A percentile compares a stretch with the other conserved stretches of the same genome.
These are phyloP conservation scores for Dictyostelium purpureum DNA, from an alignment of 78 protist species.

Conservation along the genomic window DNA sequence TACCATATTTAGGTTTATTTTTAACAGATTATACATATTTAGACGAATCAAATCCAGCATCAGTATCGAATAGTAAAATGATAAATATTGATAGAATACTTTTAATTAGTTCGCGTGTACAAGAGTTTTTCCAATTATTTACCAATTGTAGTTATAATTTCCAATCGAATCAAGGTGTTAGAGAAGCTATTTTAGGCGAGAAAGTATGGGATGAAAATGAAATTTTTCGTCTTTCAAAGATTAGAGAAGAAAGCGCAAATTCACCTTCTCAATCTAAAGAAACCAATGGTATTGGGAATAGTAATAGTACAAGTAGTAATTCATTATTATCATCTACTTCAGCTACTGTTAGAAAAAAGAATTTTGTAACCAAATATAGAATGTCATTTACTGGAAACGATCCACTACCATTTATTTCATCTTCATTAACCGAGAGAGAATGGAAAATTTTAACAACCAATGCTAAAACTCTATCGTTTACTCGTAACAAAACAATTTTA, in stretches of 20 bases:
- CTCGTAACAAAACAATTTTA: constrained; percentile 5
- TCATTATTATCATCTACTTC: not conserved
- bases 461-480: not conserved
- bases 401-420: constrained; percentile 47
- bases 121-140: constrained; percentile 71
- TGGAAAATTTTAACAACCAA: constrained; percentile 72
- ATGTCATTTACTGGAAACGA: constrained; percentile 79
- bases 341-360: constrained; percentile 34
- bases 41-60: constrained; percentile 63
- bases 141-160: constrained; percentile 45
- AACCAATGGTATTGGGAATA: not conserved
- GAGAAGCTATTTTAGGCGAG: constrained; percentile 56
- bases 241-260: constrained; percentile 36
- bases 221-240: constrained; percentile 48
- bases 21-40: constrained; percentile 64
- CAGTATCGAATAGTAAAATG: not conserved
- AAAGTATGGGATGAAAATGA: constrained; percentile 80
- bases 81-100: constrained; percentile 65
- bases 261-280: constrained; percentile 18
- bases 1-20: constrained; percentile 71
- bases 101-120: constrained; percentile 56
- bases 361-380: constrained; percentile 40
- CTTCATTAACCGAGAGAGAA: constrained; percentile 47
- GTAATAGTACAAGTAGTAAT: not conserved
- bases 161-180: not conserved